Conservation (phyloP, 805 yeast genomes). For the Wickerhamomyces ciferrii region DNA sequence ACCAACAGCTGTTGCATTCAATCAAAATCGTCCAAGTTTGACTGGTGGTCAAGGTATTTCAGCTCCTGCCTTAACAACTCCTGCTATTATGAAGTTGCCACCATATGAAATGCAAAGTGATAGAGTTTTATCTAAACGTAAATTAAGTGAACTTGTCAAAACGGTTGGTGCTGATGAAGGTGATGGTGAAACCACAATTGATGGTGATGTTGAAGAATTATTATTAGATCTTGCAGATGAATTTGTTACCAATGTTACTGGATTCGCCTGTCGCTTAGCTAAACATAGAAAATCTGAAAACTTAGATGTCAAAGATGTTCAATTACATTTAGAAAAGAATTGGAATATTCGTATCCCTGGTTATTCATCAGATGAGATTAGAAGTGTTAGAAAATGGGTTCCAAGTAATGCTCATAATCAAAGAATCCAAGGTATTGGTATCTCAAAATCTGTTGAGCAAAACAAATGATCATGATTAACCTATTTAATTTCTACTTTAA, state of each 20-base stretch:
- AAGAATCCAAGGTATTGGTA: conserved; percentile 60
- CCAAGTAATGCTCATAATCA: conserved; percentile 60
- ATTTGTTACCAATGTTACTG: conserved; percentile 83
- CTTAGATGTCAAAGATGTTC: conserved; percentile 84
- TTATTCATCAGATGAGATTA: conserved; percentile 83
- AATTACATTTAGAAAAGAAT: conserved; percentile 83
- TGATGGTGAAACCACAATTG: conserved; percentile 84
- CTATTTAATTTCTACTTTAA: too few species aligned
- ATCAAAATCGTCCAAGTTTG: conserved; percentile 74
- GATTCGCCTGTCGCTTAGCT: conserved; percentile 92
- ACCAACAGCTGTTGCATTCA: conserved; percentile 59
- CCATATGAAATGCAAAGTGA: conserved; percentile 79
- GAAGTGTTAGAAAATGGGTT: conserved; percentile 68
- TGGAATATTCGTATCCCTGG: conserved; percentile 97
- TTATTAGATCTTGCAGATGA: conserved; percentile 93
- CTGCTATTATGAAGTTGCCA: conserved; percentile 71
- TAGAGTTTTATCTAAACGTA: conserved; percentile 82
- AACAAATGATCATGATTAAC: conserved; percentile 12
- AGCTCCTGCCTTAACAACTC: conserved; percentile 68
- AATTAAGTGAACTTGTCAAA: conserved; percentile 80
- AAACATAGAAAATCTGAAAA: conserved; percentile 89
- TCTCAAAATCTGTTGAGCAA: conserved; percentile 49
- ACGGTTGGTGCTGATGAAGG: conserved; percentile 84
- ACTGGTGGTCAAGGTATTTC: conserved; percentile 78
- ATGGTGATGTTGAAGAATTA: conserved; percentile 93